A percentile compares a stretch with the other conserved stretches of the same genome.
Conservation (phyloP, 106 monocot species). For the Acorus gramineus region DNA sequence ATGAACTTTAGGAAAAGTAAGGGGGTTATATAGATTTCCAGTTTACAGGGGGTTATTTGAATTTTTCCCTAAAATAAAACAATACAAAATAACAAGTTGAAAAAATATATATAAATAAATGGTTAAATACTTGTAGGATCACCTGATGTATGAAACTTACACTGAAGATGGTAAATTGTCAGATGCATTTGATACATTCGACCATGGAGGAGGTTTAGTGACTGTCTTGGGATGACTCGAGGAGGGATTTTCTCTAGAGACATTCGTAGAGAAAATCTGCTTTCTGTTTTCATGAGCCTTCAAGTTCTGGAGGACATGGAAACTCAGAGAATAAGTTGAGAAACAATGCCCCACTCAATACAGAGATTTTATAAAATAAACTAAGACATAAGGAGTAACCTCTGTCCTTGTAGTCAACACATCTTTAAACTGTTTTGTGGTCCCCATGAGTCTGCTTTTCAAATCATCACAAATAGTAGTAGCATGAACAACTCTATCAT, state of each 20-base stretch:
- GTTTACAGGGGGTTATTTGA: no score
- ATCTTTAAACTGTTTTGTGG: slow-evolving; percentile 25
- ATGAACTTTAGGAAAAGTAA: no score
- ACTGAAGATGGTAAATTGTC: slow-evolving; percentile 4
- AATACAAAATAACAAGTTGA: no score
- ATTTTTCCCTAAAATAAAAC: no score
- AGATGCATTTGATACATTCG: slow-evolving; percentile 6
- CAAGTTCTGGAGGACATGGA: slow-evolving; percentile 12
- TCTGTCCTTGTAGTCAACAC: slow-evolving; percentile 21
- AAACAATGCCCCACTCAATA: neutral
- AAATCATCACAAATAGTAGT: slow-evolving; percentile 29
- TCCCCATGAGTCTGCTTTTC: slow-evolving; percentile 18
- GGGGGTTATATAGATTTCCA: no score
- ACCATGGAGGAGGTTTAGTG: slow-evolving; percentile 21
- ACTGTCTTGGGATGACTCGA: slow-evolving; percentile 6
- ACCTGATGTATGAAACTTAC: slow-evolving; percentile 1
- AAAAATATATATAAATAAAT: no score
- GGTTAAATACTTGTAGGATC: no score
- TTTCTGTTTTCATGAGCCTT: slow-evolving; percentile 25
- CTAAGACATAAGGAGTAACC: neutral
- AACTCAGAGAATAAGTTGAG: neutral
- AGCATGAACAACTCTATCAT: slow-evolving; percentile 19
- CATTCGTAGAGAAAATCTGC: slow-evolving; percentile 23
- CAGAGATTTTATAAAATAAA: neutral
- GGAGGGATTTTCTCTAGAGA: slow-evolving; percentile 11